These are phyloP conservation scores for Colletotrichum limetticola DNA, from an alignment of 2,329 filamentous ascomycete species.

Conservation along the genomic window DNA sequence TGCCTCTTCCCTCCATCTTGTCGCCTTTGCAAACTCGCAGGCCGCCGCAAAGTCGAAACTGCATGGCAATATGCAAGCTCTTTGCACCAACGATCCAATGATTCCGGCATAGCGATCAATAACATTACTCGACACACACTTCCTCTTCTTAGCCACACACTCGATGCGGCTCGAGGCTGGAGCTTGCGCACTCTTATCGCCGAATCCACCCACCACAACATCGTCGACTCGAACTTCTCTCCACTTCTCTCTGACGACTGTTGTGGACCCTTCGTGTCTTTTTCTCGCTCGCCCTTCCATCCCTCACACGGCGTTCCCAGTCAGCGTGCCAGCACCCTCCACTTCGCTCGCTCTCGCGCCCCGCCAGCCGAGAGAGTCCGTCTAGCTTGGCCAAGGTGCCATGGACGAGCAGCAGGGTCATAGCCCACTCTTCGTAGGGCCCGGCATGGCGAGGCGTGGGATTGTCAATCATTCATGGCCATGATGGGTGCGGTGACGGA, in stretches of 20 bases:
- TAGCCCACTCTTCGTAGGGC: not conserved
- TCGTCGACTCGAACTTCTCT: constrained; percentile 12
- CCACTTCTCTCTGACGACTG: constrained; percentile 33
- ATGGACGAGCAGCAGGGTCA: not conserved
- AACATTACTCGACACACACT: too few relatives aligned
- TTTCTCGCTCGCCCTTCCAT: not conserved
- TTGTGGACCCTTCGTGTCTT: constrained; percentile 32
- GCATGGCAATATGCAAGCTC: not conserved
- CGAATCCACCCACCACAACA: constrained; percentile 18
- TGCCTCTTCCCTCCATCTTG: not conserved
- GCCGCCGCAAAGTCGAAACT: too few relatives aligned
- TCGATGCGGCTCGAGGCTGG: not conserved
- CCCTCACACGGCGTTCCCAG: too few relatives aligned
- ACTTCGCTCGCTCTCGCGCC: not conserved
- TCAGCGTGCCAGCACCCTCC: not conserved
- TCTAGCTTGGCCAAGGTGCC: constrained; percentile 6
- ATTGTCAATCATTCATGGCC: constrained; percentile 2
- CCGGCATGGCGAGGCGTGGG: not conserved
- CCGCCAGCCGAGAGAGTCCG: constrained; percentile 12
- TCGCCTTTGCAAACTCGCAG: not conserved
- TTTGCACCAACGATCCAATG: not conserved
- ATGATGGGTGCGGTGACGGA: not conserved
- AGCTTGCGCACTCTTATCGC: constrained; percentile 3
- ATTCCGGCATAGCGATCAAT: too few relatives aligned
- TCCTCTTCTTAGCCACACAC: not conserved